These are phyloP conservation scores for Ilex aquifolium DNA, from an alignment of 257 asterid genomes.

Conservation along the genomic window DNA sequence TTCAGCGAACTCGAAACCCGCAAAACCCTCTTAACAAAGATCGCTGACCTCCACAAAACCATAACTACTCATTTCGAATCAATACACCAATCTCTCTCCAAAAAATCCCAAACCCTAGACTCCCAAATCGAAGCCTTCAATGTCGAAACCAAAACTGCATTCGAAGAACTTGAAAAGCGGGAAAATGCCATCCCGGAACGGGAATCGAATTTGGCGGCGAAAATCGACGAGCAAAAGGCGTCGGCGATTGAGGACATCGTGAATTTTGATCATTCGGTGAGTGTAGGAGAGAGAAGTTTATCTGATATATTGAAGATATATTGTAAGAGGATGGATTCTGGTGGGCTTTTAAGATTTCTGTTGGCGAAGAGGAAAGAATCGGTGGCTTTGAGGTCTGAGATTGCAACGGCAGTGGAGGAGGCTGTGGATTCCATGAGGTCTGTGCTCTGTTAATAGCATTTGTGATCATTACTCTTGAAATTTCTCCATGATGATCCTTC, in stretches of 20 bases:
- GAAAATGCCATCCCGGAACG: conserved; percentile 7
- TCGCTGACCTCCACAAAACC: conserved; percentile 19
- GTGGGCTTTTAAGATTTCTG: conserved; percentile 10
- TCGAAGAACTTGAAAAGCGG: conserved; percentile 1
- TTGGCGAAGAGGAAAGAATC: conserved; percentile 15
- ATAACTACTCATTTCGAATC: conserved; percentile 14
- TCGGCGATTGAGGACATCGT: conserved; percentile 13
- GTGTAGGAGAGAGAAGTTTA: conserved; percentile 4
- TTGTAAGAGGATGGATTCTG: conserved; percentile 21
- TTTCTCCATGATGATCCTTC: not conserved
- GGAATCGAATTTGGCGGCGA: not conserved
- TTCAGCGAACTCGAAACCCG: conserved; percentile 17
- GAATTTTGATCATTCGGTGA: conserved; percentile 1
- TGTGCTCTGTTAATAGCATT: too few relatives aligned
- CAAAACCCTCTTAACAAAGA: conserved; percentile 8
- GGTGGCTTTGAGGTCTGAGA: conserved; percentile 11
- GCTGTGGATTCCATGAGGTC: conserved; percentile 21
- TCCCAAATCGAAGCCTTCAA: not conserved
- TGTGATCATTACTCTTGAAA: too few relatives aligned
- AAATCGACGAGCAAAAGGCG: conserved; percentile 11
- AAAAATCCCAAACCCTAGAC: conserved; percentile 21
- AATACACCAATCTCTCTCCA: conserved; percentile 6
- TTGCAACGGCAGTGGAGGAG: conserved; percentile 10
- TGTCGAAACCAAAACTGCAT: conserved; percentile 3
- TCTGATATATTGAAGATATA: conserved; percentile 11